A percentile compares a stretch with the other conserved stretches of the same genome.
Evolutionary conservation across 2,329 filamentous ascomycete genomes (phyloP).

Genomic region (Diaporthe sp.): DNA sequence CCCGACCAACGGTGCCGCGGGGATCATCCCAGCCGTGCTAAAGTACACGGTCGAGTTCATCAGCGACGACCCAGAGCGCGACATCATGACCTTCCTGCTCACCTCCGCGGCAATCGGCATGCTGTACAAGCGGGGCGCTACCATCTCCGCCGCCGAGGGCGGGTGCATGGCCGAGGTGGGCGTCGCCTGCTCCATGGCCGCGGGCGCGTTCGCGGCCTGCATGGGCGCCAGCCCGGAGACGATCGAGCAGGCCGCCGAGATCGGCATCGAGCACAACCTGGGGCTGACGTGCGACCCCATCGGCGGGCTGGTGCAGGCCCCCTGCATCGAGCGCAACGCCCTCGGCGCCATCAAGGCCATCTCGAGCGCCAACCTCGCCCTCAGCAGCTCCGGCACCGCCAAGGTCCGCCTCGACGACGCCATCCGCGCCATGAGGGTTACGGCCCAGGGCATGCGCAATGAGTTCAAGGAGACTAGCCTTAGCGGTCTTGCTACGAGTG

Average conservation of each 20-base stretch:
- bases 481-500: constrained; percentile 61
- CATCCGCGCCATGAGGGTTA: constrained; percentile 61
- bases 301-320: constrained; percentile 60
- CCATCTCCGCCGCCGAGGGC: constrained; percentile 62
- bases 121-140: constrained; percentile 64
- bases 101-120: constrained; percentile 62
- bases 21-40: constrained; percentile 61
- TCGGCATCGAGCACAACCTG: constrained; percentile 63
- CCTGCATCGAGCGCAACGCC: constrained; percentile 62
- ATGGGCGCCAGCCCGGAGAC: constrained; percentile 62
- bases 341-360: constrained; percentile 62
- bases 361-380: constrained; percentile 59
- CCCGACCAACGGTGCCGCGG: constrained; percentile 61
- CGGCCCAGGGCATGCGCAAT: constrained; percentile 62
- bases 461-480: constrained; percentile 65
- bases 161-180: constrained; percentile 66
- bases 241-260: constrained; percentile 62
- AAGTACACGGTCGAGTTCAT: constrained; percentile 62
- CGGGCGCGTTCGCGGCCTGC: constrained; percentile 60
- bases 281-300: constrained; percentile 63
- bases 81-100: constrained; percentile 59
- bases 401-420: constrained; percentile 62
- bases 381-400: constrained; percentile 57
- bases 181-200: constrained; percentile 63
- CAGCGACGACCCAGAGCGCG: constrained; percentile 60